phyloP scores from a whole-genome alignment of 352 stramenopile genomes.

The Globisporangium acanthophoron region DNA sequence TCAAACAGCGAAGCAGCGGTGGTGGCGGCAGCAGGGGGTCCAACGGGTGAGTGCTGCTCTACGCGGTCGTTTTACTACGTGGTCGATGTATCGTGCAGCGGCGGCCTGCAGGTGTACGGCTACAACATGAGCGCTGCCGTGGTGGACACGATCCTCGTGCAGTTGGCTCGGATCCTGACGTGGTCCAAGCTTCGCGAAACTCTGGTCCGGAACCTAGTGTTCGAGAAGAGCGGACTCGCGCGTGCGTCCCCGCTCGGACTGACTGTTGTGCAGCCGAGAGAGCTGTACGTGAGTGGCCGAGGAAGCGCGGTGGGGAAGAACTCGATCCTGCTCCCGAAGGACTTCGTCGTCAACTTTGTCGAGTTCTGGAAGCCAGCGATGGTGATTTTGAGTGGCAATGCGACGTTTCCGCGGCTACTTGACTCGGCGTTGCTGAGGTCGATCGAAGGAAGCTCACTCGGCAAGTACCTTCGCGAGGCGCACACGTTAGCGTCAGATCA shows the following conservation, averaged over 20 bases:
- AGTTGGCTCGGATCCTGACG: slow-evolving; percentile 55
- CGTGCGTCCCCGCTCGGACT: slow-evolving; percentile 37
- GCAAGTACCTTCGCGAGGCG: slow-evolving; percentile 52
- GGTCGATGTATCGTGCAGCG: slow-evolving; percentile 53
- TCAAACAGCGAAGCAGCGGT: neutral
- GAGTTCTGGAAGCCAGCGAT: slow-evolving; percentile 42
- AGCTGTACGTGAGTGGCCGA: slow-evolving; percentile 28
- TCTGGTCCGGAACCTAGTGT: slow-evolving; percentile 46
- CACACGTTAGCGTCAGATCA: slow-evolving; percentile 25
- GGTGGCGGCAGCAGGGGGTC: neutral
- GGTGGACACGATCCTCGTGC: slow-evolving; percentile 45
- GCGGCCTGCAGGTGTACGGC: slow-evolving; percentile 52
- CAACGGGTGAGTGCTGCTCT: slow-evolving; percentile 3
- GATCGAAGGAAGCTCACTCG: slow-evolving; percentile 46
- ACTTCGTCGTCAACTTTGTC: slow-evolving; percentile 53
- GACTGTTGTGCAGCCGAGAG: slow-evolving; percentile 56
- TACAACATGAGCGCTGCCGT: slow-evolving; percentile 77
- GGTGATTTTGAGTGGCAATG: slow-evolving; percentile 36
- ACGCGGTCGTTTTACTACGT: slow-evolving; percentile 76
- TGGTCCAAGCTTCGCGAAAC: slow-evolving; percentile 69
- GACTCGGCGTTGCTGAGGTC: slow-evolving; percentile 30
- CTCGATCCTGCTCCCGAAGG: slow-evolving; percentile 30
- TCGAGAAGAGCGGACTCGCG: slow-evolving; percentile 54
- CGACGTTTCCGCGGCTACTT: slow-evolving; percentile 40
- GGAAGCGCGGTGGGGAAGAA: slow-evolving; percentile 30